These are phyloP conservation scores for Saccharomycopsis oosterbeekiorum DNA, from an alignment of 805 yeast species.

Conservation along the genomic window DNA sequence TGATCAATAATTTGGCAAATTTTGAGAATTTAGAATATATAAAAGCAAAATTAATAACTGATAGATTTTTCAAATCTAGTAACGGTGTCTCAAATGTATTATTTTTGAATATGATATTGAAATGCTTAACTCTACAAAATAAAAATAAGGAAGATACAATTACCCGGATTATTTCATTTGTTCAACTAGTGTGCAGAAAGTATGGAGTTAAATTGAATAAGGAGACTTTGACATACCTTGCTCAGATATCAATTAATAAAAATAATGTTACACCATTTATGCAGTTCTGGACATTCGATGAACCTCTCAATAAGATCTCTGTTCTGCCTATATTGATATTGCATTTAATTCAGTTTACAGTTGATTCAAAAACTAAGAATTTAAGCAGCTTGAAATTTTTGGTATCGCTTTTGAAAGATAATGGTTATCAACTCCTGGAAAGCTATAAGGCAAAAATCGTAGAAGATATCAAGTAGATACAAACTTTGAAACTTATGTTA, in stretches of 20 bases:
- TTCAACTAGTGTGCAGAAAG: neutral
- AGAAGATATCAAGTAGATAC: neutral
- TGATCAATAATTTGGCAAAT: neutral
- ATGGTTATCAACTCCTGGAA: neutral
- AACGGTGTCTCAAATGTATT: neutral
- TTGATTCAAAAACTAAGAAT: neutral
- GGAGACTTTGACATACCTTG: slow-evolving; percentile 1
- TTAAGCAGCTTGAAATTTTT: neutral
- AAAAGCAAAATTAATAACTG: neutral
- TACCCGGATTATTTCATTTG: neutral
- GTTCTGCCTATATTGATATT: neutral
- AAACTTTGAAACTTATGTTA: too few species aligned
- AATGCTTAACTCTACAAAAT: neutral
- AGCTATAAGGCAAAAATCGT: neutral
- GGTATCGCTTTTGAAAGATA: neutral
- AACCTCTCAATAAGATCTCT: neutral
- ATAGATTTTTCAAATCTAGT: neutral
- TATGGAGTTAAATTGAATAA: neutral
- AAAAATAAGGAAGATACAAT: neutral
- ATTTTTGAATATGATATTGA: neutral
- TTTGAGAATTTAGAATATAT: neutral
- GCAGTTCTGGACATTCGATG: neutral
- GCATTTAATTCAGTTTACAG: neutral
- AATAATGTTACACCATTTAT: neutral
- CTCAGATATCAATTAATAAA: neutral